phyloP scores from a whole-genome alignment of 2,329 filamentous ascomycete genomes.

The Cercospora sp. region DNA sequence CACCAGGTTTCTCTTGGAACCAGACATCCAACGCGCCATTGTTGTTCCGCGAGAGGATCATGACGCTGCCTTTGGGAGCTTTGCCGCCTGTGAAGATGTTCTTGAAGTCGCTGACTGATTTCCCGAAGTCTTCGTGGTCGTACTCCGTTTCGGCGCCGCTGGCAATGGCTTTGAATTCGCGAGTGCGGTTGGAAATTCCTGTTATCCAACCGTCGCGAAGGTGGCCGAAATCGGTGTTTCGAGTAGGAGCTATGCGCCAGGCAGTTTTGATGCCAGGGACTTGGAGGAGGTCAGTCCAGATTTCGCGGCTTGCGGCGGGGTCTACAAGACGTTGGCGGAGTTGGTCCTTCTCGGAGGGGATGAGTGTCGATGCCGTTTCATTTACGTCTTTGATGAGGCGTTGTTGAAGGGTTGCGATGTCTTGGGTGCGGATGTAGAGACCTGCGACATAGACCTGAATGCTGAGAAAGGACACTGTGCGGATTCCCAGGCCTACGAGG shows the following conservation, averaged over 20 bases:
- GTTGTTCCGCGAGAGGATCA: conserved; percentile 69
- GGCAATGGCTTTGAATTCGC: conserved; percentile 52
- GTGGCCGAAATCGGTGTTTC: conserved; percentile 92
- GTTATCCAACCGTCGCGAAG: conserved; percentile 88
- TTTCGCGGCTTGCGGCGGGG: conserved; percentile 64
- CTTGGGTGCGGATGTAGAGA: conserved; percentile 81
- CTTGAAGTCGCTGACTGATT: conserved; percentile 75
- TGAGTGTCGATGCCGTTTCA: conserved; percentile 75
- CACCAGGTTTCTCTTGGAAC: conserved; percentile 57
- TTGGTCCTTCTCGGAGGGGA: conserved; percentile 75
- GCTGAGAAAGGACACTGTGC: conserved; percentile 83
- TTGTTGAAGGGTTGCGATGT: conserved; percentile 77
- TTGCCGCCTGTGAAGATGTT: conserved; percentile 73
- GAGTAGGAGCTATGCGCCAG: conserved; percentile 83
- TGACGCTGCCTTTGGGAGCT: conserved; percentile 75
- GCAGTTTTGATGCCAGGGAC: conserved; percentile 70
- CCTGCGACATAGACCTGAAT: conserved; percentile 96
- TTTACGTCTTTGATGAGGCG: conserved; percentile 75
- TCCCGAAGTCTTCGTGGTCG: conserved; percentile 73
- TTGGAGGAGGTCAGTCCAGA: conserved; percentile 72
- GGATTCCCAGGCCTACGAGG: conserved; percentile 80
- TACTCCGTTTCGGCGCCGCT: conserved; percentile 49
- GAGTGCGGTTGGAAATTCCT: conserved; percentile 72
- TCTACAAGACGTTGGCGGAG: conserved; percentile 71
- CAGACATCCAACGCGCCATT: conserved; percentile 66